Conservation (phyloP, 1,139 yeast species). For the Debaryomyces robertsiae region DNA sequence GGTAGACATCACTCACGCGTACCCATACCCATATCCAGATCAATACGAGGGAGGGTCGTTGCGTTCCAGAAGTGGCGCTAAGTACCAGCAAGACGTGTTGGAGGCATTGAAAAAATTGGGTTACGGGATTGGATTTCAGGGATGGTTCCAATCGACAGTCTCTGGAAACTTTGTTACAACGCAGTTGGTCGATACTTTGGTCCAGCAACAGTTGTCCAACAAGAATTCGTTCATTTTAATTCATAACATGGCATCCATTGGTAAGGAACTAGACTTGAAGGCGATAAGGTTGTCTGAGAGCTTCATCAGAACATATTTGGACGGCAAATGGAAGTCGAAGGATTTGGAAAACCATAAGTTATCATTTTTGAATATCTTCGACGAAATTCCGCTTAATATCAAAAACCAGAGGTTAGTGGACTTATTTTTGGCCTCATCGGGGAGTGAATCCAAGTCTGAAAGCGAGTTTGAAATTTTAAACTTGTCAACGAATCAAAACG, state of each 20-base stretch:
- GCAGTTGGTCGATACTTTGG: constrained; percentile 66
- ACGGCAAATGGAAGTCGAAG: constrained; percentile 67
- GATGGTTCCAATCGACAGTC: constrained; percentile 77
- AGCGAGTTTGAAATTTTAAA: constrained; percentile 44
- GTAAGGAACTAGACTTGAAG: constrained; percentile 63
- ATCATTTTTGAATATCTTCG: constrained; percentile 69
- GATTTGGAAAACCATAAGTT: constrained; percentile 62
- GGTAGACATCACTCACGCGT: constrained; percentile 60
- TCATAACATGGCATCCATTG: constrained; percentile 72
- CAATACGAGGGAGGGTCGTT: constrained; percentile 58
- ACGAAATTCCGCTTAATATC: constrained; percentile 68
- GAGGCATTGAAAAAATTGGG: constrained; percentile 64
- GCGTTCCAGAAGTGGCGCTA: constrained; percentile 60
- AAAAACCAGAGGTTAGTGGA: constrained; percentile 55
- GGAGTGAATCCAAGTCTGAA: constrained; percentile 27
- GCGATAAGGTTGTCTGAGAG: constrained; percentile 70
- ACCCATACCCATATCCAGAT: constrained; percentile 62
- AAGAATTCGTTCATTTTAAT: constrained; percentile 69
- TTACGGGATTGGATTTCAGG: constrained; percentile 72
- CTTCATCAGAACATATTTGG: constrained; percentile 59
- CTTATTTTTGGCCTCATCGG: constrained; percentile 42
- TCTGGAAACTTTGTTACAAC: constrained; percentile 73
- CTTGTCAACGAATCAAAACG: constrained; percentile 47
- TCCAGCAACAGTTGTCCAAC: constrained; percentile 63
- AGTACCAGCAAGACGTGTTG: constrained; percentile 71